These are phyloP conservation scores for Euphrasia arctica DNA, from an alignment of 305 asterid genomes.

Conservation along the genomic window DNA sequence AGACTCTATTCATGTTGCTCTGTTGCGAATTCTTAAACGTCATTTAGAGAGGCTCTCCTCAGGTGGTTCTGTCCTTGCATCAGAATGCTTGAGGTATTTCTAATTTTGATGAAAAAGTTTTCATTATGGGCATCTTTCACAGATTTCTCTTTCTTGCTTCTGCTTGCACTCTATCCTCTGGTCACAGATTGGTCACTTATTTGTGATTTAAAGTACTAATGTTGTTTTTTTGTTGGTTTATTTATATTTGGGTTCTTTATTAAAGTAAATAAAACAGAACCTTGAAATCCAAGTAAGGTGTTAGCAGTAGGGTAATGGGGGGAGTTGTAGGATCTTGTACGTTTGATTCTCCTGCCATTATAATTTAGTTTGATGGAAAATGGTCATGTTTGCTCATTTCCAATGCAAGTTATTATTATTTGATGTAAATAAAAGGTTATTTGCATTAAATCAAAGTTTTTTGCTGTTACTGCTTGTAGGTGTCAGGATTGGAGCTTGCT, in stretches of 20 bases:
- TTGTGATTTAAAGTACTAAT: conserved; percentile 12
- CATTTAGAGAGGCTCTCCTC: conserved; percentile 66
- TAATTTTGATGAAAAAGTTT: conserved; percentile 6
- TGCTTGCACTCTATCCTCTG: conserved; percentile 17
- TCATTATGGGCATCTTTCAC: conserved; percentile 8
- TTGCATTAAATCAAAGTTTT: conserved; percentile 18
- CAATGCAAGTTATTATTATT: conserved; percentile 5
- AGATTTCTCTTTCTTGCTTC: neutral
- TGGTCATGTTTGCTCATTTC: conserved; percentile 17
- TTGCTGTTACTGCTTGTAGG: conserved; percentile 42
- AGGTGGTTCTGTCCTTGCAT: conserved; percentile 69
- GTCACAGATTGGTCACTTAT: conserved; percentile 17
- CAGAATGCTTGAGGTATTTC: conserved; percentile 74
- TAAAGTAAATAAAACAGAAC: conserved; percentile 1
- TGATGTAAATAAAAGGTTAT: conserved; percentile 6
- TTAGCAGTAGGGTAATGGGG: conserved; percentile 7
- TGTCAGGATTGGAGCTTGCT: conserved; percentile 91
- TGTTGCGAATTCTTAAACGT: conserved; percentile 65
- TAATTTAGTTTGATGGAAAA: conserved; percentile 16
- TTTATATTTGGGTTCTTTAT: conserved; percentile 16
- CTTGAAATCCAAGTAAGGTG: conserved; percentile 11
- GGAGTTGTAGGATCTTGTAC: conserved; percentile 1
- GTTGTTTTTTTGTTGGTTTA: conserved; percentile 21
- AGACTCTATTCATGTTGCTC: conserved; percentile 87
- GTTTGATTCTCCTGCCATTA: conserved; percentile 21